Conservation (phyloP, 140 eudicot genomes). For the Flaveria floridana region DNA sequence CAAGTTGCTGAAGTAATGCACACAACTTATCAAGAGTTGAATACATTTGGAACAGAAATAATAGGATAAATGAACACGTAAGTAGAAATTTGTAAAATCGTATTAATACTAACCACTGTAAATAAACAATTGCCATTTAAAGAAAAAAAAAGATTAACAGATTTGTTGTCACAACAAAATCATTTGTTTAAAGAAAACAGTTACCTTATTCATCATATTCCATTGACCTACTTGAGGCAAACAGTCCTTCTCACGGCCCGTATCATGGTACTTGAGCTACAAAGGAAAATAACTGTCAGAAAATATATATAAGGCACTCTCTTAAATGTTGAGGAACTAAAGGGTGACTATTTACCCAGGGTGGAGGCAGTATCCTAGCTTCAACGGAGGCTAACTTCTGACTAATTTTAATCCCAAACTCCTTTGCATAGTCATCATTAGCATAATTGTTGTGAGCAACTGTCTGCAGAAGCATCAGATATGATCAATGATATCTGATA, state of each 20-base stretch:
- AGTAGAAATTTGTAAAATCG: neutral
- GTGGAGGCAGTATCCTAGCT: conserved; percentile 94
- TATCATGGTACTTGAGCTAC: conserved; percentile 91
- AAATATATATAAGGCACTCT: neutral
- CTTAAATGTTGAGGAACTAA: neutral
- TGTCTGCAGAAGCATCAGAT: conserved; percentile 48
- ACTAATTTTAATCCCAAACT: conserved; percentile 82
- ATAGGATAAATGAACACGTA: neutral
- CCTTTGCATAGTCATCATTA: conserved; percentile 74
- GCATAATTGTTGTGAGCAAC: conserved; percentile 69
- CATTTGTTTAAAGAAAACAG: neutral
- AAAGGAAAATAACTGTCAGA: conserved; percentile 22
- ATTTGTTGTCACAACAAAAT: neutral
- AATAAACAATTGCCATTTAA: neutral
- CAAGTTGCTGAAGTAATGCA: neutral
- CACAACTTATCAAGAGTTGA: neutral
- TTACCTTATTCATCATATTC: conserved; percentile 92
- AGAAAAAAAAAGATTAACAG: neutral
- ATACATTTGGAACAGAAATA: neutral
- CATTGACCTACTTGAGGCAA: conserved; percentile 96
- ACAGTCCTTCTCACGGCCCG: conserved; percentile 88
- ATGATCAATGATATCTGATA: neutral
- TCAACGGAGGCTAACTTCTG: conserved; percentile 75
- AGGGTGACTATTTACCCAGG: conserved; percentile 55
- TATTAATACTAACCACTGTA: neutral